These are phyloP conservation scores for Podospora tetraspora DNA, from an alignment of 495 filamentous ascomycete genomes.

Conservation along the genomic window DNA sequence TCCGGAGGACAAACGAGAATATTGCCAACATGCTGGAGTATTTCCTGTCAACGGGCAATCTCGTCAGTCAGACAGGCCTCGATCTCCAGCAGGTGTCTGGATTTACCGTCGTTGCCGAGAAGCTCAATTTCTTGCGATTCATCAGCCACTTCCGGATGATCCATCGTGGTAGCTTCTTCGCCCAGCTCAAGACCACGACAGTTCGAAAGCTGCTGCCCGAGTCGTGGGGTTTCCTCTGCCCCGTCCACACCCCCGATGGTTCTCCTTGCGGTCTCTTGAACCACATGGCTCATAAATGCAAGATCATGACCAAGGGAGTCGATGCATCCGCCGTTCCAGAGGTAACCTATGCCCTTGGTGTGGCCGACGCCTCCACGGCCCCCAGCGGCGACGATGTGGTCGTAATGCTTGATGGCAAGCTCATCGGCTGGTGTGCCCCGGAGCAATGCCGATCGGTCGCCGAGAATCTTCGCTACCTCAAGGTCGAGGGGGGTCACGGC, in stretches of 20 bases:
- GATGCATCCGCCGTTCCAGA: conserved; percentile 68
- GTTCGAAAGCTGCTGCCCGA: conserved; percentile 93
- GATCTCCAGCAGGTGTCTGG: conserved; percentile 92
- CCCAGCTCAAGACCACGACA: conserved; percentile 92
- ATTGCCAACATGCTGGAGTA: conserved; percentile 82
- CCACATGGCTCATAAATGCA: conserved; percentile 93
- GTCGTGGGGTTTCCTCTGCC: conserved; percentile 96
- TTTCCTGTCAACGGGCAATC: conserved; percentile 92
- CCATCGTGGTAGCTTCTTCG: conserved; percentile 97
- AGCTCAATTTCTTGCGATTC: conserved; percentile 98
- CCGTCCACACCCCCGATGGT: conserved; percentile 96
- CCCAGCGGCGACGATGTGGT: conserved; percentile 74
- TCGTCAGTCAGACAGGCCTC: conserved; percentile 82
- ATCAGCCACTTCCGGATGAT: conserved; percentile 99
- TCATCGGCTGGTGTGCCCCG: conserved; percentile 85
- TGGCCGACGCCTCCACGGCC: conserved; percentile 63
- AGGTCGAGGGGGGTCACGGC: conserved; percentile 82
- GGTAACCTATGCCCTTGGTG: conserved; percentile 71
- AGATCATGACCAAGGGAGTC: conserved; percentile 65
- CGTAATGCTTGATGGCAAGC: conserved; percentile 82
- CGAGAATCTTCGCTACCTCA: conserved; percentile 86
- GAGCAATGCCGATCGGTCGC: conserved; percentile 71
- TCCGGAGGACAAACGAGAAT: conserved; percentile 78
- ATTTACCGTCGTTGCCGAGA: conserved; percentile 94
- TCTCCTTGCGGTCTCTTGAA: conserved; percentile 90